phyloP scores from a whole-genome alignment of 1,139 yeast species.

The Scheffersomyces illinoinensis region DNA sequence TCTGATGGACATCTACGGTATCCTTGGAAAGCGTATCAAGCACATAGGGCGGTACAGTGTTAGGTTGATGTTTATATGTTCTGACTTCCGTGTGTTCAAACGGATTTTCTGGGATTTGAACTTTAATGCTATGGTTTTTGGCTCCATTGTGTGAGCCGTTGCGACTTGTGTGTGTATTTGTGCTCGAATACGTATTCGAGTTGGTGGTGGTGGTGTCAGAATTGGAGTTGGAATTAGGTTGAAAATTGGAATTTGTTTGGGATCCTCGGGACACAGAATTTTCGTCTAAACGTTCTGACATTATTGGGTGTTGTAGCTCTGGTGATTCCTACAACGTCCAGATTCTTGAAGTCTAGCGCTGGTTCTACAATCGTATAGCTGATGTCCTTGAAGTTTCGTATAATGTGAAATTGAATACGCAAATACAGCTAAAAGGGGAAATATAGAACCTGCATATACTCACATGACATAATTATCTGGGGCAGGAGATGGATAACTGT shows the following conservation, averaged over 20 bases:
- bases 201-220: neutral
- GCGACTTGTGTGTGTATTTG: neutral
- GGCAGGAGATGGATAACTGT: neutral
- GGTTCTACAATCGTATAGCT: neutral
- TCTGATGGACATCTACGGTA: neutral
- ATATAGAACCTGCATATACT: neutral
- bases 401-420: neutral
- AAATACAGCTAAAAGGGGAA: neutral
- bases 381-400: neutral
- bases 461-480: neutral
- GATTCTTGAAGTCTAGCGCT: neutral
- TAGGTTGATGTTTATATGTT: conserved; percentile 40
- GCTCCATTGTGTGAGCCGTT: neutral
- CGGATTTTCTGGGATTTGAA: conserved; percentile 17
- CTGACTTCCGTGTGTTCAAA: conserved; percentile 29
- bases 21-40: conserved; percentile 50
- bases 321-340: neutral
- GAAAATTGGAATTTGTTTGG: neutral
- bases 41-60: conserved; percentile 57
- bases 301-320: neutral
- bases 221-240: neutral
- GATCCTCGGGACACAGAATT: neutral
- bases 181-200: neutral
- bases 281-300: neutral
- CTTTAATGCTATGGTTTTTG: conserved; percentile 4